phyloP scores from a whole-genome alignment of 192 early-diverging fungal genomes.

The Entophlyctis helioformis region DNA sequence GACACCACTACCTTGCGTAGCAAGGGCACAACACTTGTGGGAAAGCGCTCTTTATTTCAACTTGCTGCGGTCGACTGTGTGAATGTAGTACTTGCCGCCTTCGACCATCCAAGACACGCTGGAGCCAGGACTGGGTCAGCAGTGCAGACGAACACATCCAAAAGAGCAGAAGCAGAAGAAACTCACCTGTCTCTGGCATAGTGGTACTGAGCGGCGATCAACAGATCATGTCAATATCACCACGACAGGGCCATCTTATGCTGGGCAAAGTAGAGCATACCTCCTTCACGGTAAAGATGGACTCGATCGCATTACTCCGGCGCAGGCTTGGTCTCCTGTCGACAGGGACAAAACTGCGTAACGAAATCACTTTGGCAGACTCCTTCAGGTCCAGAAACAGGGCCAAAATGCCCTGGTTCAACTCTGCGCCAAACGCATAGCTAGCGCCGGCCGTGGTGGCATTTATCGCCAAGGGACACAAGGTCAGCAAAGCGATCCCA shows the following conservation, averaged over 20 bases:
- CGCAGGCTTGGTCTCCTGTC: slow-evolving; percentile 60
- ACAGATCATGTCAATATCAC: not conserved
- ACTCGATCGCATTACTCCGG: slow-evolving; percentile 37
- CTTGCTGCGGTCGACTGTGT: slow-evolving; percentile 73
- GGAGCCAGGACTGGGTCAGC: too few relatives aligned
- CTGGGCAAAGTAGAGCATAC: slow-evolving; percentile 3
- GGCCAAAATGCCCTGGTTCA: slow-evolving; percentile 74
- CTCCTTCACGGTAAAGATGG: slow-evolving; percentile 38
- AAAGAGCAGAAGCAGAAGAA: not conserved
- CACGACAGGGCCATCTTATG: not conserved
- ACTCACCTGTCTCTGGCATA: slow-evolving; percentile 3
- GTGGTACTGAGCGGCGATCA: not conserved
- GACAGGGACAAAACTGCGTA: slow-evolving; percentile 71
- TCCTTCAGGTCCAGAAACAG: slow-evolving; percentile 90
- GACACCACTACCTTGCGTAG: too few relatives aligned
- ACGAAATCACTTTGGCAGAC: slow-evolving; percentile 67
- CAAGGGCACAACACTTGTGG: too few relatives aligned
- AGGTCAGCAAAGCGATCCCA: too few relatives aligned
- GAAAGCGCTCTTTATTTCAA: too few relatives aligned
- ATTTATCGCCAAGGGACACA: too few relatives aligned
- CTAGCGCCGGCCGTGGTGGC: too few relatives aligned
- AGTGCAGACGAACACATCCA: slow-evolving; percentile 21
- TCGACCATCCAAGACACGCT: slow-evolving; percentile 38
- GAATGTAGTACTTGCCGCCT: slow-evolving; percentile 68
- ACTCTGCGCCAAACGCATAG: slow-evolving; percentile 76